Percentiles rank a stretch among this genome's conserved stretches.
These are phyloP conservation scores for Maudiozyma barnettii DNA, from an alignment of 805 yeast genomes.

Conservation along the genomic window DNA sequence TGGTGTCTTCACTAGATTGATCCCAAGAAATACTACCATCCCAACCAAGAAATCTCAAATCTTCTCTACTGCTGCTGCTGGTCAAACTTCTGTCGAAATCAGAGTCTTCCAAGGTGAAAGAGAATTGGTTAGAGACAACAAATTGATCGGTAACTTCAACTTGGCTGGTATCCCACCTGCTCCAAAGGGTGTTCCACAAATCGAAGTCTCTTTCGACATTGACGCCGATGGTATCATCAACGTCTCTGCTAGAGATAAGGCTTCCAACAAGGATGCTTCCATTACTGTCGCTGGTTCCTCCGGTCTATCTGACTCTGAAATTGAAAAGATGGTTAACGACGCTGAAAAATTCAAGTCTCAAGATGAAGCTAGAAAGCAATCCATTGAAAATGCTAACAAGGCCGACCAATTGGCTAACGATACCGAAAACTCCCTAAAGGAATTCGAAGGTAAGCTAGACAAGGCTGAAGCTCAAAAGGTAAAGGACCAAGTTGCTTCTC, in stretches of 20 bases:
- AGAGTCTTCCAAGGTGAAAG: constrained; percentile 99
- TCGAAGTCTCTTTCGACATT: constrained; percentile 85
- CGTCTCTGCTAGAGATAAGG: constrained; percentile 90
- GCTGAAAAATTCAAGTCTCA: constrained; percentile 84
- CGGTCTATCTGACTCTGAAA: constrained; percentile 82
- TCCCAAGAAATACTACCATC: constrained; percentile 86
- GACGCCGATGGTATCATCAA: constrained; percentile 97
- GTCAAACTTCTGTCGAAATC: constrained; percentile 94
- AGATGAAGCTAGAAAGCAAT: constrained; percentile 77
- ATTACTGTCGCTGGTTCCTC: constrained; percentile 95
- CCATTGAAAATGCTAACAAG: constrained; percentile 70
- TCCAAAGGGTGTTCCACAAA: constrained; percentile 77
- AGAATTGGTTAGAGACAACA: constrained; percentile 95
- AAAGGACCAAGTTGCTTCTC: constrained; percentile 42
- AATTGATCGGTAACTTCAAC: constrained; percentile 93
- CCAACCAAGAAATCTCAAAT: constrained; percentile 95
- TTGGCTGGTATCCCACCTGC: constrained; percentile 84
- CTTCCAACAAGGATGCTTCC: constrained; percentile 86
- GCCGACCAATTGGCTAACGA: constrained; percentile 77
- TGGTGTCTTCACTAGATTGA: constrained; percentile 89
- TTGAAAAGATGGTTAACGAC: constrained; percentile 83
- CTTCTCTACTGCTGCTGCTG: constrained; percentile 92
- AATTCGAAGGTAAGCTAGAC: constrained; percentile 54
- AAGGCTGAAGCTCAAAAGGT: constrained; percentile 39
- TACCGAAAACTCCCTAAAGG: constrained; percentile 75